Evolutionary conservation across 2,329 filamentous ascomycete species (phyloP), one percentile per base, ranked within the genome.

Genomic region (Fusarium sp.): DNA sequence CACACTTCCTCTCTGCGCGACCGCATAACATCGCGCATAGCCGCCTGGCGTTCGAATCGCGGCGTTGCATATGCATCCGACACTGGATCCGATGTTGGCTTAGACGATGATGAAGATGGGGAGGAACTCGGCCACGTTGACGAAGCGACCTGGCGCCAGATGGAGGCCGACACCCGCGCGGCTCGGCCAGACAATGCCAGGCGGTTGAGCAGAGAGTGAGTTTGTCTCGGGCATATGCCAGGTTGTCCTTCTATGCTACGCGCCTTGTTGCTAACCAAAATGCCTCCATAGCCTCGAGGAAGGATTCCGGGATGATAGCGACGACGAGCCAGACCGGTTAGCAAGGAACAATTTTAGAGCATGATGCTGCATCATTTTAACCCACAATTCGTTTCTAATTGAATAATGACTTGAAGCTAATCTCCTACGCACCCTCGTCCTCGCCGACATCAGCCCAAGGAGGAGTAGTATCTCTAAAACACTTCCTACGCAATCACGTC

Each of bases 161-260:
- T 85, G 28, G 82, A 81, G 65, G 71, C 75, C 18, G 76, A 77
- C 47, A 71, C 73, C 15, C 74, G 71, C 9, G 77, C 81, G 34
- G 76, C 77, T 11, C 78, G 79, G 48, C 79, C 81, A 47, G 87
- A 89, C 65, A 85, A 84, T 50, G 82, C 85, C 44, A 84, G 88
- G 72, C 86, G 94, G 67, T 75, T 97, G 66, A 95, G 93, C 78
- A 86, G 94, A 81, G 94, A 97, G 83, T 89, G 80, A 78, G 87
- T 83, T 6, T 18, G 4, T 31, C 4, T 34, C 37, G 28, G 31
- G 23, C 13, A 34, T 50, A 15, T n/a, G 27, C 13, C 11, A 30
- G 12, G 27, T n/a, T 31, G 44, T 13, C 16, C 16, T 28, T 50
- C 9, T 44, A 5, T 28, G 6, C 52, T 10, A 11, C 39, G 3